These are phyloP conservation scores for Marvania coccoides DNA, from an alignment of 139 green algal species.

Conservation along the genomic window DNA sequence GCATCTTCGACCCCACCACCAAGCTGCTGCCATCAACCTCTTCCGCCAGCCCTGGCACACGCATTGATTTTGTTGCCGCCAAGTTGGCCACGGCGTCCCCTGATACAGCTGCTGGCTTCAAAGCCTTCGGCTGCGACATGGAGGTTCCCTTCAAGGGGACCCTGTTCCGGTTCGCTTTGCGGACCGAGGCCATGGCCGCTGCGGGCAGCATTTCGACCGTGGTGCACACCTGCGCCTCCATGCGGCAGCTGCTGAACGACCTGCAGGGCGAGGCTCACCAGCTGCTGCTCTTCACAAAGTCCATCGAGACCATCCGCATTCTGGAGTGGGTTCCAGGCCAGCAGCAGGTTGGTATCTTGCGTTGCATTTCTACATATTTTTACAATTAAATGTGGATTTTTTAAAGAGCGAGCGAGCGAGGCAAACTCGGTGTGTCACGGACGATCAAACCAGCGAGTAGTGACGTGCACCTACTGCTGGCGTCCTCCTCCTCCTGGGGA, in stretches of 20 bases:
- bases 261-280: conserved; percentile 39
- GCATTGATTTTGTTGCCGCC: conserved; percentile 55
- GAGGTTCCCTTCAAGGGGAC: conserved; percentile 43
- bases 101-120: background rate
- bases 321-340: conserved; percentile 22
- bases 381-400: background rate
- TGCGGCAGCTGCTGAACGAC: conserved; percentile 40
- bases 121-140: conserved; percentile 40
- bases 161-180: conserved; percentile 66
- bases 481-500: too few relatives aligned
- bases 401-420: background rate
- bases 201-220: conserved; percentile 58
- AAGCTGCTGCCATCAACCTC: conserved; percentile 9
- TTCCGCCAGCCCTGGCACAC: conserved; percentile 53
- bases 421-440: background rate
- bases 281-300: conserved; percentile 60
- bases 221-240: conserved; percentile 43
- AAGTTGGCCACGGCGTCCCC: background rate
- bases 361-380: background rate
- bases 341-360: background rate
- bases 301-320: conserved; percentile 38
- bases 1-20: conserved; percentile 73
- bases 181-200: conserved; percentile 32
- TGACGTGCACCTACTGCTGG: too few relatives aligned
- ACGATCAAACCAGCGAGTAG: too few relatives aligned